Evolutionary conservation across 176 grass and related monocot genomes (phyloP).

Genomic region (Typha latifolia): DNA sequence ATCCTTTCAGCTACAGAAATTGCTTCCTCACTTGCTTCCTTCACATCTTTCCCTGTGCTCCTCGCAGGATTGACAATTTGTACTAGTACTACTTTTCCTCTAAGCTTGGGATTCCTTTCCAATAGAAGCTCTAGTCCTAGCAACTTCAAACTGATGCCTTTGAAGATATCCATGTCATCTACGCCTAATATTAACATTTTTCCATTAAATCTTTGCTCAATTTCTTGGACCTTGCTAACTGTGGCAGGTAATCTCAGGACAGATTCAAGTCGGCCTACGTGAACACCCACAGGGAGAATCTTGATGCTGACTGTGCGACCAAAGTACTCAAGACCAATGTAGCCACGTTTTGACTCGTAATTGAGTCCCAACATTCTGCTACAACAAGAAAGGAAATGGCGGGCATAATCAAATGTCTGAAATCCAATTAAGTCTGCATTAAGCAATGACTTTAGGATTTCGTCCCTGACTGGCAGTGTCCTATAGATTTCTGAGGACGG

Average conservation of each 20-base stretch:
- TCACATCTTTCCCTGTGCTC: conserved; percentile 63
- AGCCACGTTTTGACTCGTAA: conserved; percentile 86
- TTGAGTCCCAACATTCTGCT: conserved; percentile 71
- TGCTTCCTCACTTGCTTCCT: conserved; percentile 61
- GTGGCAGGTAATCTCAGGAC: conserved; percentile 60
- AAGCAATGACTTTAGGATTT: conserved; percentile 78
- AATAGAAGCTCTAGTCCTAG: conserved; percentile 62
- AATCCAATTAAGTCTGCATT: conserved; percentile 97
- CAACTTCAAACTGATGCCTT: conserved; percentile 85
- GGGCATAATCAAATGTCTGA: conserved; percentile 92
- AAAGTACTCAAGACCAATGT: conserved; percentile 89
- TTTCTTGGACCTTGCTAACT: conserved; percentile 60
- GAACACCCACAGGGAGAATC: conserved; percentile 82
- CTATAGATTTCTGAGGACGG: conserved; percentile 85
- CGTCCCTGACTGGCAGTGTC: conserved; percentile 85
- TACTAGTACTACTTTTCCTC: conserved; percentile 61
- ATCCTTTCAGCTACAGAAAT: conserved; percentile 45
- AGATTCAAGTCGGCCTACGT: conserved; percentile 57
- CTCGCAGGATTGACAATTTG: conserved; percentile 84
- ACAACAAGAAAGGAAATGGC: conserved; percentile 88
- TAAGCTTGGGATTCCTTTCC: conserved; percentile 56
- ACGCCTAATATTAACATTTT: conserved; percentile 69
- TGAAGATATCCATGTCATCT: conserved; percentile 86
- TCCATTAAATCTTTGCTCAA: conserved; percentile 49
- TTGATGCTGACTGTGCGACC: conserved; percentile 74